Evolutionary conservation across 768 basidiomycete genomes (phyloP).

Genomic region (Leccinum uliginosum): DNA sequence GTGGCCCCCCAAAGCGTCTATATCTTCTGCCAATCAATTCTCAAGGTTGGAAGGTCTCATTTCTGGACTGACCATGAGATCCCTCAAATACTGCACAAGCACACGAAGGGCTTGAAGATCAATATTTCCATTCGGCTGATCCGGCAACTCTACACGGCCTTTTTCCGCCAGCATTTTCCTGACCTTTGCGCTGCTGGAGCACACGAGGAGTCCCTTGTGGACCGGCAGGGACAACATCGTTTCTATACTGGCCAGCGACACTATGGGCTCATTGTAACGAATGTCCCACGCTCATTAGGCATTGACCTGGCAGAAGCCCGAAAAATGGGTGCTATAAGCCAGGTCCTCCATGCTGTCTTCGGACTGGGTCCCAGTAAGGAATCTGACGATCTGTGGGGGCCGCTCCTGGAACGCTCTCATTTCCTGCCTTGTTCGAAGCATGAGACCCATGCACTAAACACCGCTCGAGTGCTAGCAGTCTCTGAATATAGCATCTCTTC

Average conservation of each 20-base stretch:
- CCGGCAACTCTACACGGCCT: too few relatives aligned
- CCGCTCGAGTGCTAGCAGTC: background rate
- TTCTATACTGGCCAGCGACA: background rate
- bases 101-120: too few relatives aligned
- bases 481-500: background rate
- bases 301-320: background rate
- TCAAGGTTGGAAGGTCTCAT: too few relatives aligned
- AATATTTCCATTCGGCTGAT: too few relatives aligned
- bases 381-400: background rate
- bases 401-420: background rate
- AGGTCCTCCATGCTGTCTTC: background rate
- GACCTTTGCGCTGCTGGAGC: too few relatives aligned
- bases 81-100: background rate
- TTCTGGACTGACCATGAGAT: too few relatives aligned
- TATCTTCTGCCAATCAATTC: too few relatives aligned
- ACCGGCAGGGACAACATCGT: background rate
- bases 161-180: too few relatives aligned
- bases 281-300: background rate
- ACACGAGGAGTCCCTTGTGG: background rate
- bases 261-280: background rate
- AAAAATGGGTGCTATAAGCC: background rate
- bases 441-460: background rate
- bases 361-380: background rate
- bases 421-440: background rate
- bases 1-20: too few relatives aligned